These are phyloP conservation scores for Cyclospora cayetanensis DNA, from an alignment of 169 alveolate genomes.

Conservation along the genomic window DNA sequence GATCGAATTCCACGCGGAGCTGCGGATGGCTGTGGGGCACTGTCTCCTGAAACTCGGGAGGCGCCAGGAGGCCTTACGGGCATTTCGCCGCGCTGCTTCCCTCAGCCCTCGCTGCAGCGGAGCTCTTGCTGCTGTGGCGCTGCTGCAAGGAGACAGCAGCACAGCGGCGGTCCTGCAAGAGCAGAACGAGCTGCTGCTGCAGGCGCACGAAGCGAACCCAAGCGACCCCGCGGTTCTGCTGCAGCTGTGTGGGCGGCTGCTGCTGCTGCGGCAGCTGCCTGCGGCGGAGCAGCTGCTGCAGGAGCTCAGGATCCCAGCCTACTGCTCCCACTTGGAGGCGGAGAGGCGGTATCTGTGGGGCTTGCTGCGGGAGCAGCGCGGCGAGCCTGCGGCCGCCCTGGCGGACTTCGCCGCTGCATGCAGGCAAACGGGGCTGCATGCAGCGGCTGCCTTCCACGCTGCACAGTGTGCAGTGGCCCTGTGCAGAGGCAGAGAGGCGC, in stretches of 20 bases:
- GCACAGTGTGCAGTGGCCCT: background rate
- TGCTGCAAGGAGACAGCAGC: background rate
- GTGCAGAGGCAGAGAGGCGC: background rate
- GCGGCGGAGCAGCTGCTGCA: conserved; percentile 59
- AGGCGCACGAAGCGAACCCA: conserved; percentile 17
- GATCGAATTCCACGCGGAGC: conserved; percentile 20
- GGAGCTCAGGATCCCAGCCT: conserved; percentile 5
- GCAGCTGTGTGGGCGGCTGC: conserved; percentile 50
- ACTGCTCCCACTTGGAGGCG: background rate
- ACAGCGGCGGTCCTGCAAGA: conserved; percentile 24
- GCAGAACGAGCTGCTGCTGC: conserved; percentile 41
- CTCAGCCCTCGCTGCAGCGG: conserved; percentile 22
- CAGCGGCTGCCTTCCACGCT: conserved; percentile 10
- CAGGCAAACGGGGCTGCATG: conserved; percentile 7
- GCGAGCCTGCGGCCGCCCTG: conserved; percentile 17
- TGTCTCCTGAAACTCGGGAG: conserved; percentile 35
- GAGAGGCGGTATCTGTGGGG: conserved; percentile 33
- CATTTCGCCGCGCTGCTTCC: conserved; percentile 33
- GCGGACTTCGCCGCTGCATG: conserved; percentile 16
- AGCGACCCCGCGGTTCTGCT: conserved; percentile 58
- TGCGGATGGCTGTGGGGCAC: conserved; percentile 26
- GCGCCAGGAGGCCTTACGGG: background rate
- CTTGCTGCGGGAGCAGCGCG: conserved; percentile 61
- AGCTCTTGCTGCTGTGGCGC: conserved; percentile 6
- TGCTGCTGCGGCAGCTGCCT: conserved; percentile 29